Conservation (phyloP, 345 rosid genomes). For the Populus deltoides region DNA sequence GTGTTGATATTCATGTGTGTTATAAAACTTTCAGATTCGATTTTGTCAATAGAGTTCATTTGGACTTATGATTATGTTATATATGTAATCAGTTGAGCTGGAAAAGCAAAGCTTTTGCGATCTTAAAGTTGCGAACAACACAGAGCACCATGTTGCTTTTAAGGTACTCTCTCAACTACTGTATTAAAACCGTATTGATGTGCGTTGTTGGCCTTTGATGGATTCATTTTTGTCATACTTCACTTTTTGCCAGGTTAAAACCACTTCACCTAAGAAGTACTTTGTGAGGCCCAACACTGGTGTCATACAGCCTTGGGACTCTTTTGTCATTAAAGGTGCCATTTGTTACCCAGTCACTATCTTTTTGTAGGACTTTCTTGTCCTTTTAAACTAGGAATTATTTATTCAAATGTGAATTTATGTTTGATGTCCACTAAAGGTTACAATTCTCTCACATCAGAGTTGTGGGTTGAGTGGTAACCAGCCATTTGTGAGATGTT, state of each 20-base stretch:
- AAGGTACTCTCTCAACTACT: constrained; percentile 41
- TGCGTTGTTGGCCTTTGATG: background rate
- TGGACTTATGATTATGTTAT: constrained; percentile 18
- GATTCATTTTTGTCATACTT: background rate
- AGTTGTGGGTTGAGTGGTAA: background rate
- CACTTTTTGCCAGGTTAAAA: constrained; percentile 63
- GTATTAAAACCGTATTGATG: background rate
- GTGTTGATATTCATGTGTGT: background rate
- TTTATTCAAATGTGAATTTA: background rate
- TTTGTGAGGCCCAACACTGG: constrained; percentile 94
- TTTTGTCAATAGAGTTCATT: background rate
- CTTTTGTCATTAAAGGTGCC: constrained; percentile 67
- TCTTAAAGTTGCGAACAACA: constrained; percentile 68
- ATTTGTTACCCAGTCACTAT: constrained; percentile 1
- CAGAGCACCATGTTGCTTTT: constrained; percentile 75
- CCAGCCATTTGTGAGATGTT: background rate
- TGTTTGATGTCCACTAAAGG: background rate
- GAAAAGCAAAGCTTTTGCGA: constrained; percentile 67
- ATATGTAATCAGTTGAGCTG: constrained; percentile 57
- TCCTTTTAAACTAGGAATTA: background rate
- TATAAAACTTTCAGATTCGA: background rate
- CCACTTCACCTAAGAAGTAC: constrained; percentile 97
- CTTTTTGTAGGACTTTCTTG: background rate
- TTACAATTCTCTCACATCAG: background rate
- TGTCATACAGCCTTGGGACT: constrained; percentile 77